Percentiles rank a stretch among this genome's conserved stretches.
Evolutionary conservation across 1,284 basidiomycete genomes (phyloP).

Genomic region (Ceratobasidium sp.): DNA sequence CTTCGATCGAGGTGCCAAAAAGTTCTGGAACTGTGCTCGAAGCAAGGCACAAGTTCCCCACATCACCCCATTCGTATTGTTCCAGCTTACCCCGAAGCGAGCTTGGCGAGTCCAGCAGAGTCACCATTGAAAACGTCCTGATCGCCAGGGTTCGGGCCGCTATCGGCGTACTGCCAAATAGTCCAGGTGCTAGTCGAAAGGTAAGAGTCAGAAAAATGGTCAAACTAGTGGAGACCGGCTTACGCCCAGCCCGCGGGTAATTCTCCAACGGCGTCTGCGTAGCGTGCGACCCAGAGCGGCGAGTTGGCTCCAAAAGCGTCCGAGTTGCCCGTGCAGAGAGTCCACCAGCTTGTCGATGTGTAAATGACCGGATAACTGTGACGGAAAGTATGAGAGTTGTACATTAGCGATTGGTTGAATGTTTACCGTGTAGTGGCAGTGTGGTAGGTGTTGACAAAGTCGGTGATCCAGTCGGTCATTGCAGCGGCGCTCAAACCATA

Average conservation of each 20-base stretch:
- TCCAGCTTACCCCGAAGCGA: conserved; percentile 37
- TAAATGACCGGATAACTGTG: conserved; percentile 49
- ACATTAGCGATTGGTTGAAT: conserved; percentile 12
- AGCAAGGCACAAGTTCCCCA: conserved; percentile 1
- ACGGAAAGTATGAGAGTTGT: neutral
- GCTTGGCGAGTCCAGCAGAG: conserved; percentile 33
- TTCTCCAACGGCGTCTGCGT: conserved; percentile 62
- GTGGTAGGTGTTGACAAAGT: conserved; percentile 73
- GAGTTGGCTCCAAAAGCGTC: conserved; percentile 63
- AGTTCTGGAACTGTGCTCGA: neutral
- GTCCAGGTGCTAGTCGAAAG: conserved; percentile 56
- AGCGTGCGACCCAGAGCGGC: conserved; percentile 72
- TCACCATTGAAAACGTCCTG: conserved; percentile 45
- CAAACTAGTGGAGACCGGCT: neutral
- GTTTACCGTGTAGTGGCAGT: conserved; percentile 60
- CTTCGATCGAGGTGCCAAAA: neutral
- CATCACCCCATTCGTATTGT: neutral
- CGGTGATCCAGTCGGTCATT: conserved; percentile 73
- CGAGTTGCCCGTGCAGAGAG: conserved; percentile 57
- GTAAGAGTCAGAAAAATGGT: neutral
- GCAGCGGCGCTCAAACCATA: conserved; percentile 56
- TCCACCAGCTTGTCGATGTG: neutral
- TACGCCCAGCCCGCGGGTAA: conserved; percentile 69
- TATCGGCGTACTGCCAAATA: conserved; percentile 74
- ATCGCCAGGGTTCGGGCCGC: conserved; percentile 67